These are phyloP conservation scores for Colletotrichum spaethianum DNA, from an alignment of 2,329 filamentous ascomycete genomes.

Conservation along the genomic window DNA sequence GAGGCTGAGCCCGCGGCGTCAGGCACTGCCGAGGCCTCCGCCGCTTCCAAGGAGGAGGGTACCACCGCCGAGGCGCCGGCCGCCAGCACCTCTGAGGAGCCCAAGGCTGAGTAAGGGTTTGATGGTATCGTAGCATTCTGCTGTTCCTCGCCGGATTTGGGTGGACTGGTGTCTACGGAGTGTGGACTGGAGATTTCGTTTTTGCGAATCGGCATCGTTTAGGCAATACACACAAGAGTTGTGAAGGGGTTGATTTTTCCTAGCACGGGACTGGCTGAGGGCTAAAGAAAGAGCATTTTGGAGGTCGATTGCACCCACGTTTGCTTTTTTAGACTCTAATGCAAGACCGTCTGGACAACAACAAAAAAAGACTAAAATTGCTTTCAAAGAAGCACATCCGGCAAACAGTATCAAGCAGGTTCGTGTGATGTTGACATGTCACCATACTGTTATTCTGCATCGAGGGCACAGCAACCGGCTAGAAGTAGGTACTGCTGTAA, in stretches of 20 bases:
- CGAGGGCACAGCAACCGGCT: no score
- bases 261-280: conserved; percentile 56
- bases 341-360: conserved; percentile 69
- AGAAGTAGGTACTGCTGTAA: no score
- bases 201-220: conserved; percentile 65
- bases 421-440: not conserved
- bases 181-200: conserved; percentile 71
- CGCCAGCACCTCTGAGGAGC: conserved; percentile 72
- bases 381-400: conserved; percentile 52
- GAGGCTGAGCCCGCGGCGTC: conserved; percentile 87
- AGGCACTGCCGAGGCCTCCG: conserved; percentile 67
- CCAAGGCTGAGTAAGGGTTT: conserved; percentile 74
- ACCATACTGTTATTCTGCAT: no score
- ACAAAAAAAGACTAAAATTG: conserved; percentile 67
- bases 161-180: conserved; percentile 75
- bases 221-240: conserved; percentile 60
- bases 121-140: conserved; percentile 41
- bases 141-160: conserved; percentile 60
- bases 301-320: conserved; percentile 59
- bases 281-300: conserved; percentile 63
- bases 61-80: conserved; percentile 44
- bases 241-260: conserved; percentile 54
- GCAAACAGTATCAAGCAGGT: not conserved
- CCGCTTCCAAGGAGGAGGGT: conserved; percentile 54
- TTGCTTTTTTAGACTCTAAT: conserved; percentile 70